Evolutionary conservation across 1,284 basidiomycete species (phyloP), one percentile per base, ranked within the genome.

Genomic region (Trichosporon sp.): DNA sequence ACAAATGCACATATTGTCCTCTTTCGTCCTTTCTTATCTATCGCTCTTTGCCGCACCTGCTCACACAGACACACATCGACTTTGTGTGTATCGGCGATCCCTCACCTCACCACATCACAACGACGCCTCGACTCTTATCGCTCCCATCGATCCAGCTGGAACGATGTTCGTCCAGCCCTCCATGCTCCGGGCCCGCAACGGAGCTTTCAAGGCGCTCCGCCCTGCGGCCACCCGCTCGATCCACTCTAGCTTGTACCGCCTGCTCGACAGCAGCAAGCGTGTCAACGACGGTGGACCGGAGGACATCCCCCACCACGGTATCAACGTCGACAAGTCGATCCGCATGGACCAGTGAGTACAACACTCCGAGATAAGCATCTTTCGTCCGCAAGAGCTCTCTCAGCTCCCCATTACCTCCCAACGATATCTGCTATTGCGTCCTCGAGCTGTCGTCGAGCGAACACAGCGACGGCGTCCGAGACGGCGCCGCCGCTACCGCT

Each of bases 271-370:
- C 3, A 75, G 76, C 4, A 61, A 61, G 12, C 65, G 71, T 2
- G 38, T 76, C 6, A 73, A 70, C 2, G 80, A 83, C 74, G 81
- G 81, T 21, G 81, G 81, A 16, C 68, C 70, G 0, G 74, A 78
- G 46, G 80, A 80, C 43, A 76, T 79, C 10, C 78, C 81, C 48
- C 79, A 83, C 68, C 69, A 68, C 48, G 81, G 81, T 63, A 79
- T 83, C 76, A 81, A 83, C 67, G 79, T 81, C 32, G 78, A 82
- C 73, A 80, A 76, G 73, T 70, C 75, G 7, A 75, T 76, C 8
- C 71, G 78, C 31, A 83, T 83, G 81, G 79, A 83, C 64, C 77
- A 76, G 81, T 83, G 77, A 79, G 81, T 81, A 26, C 26, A 26
- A 31, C 8, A 3, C 54, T 32, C 10, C 11, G 11, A 40, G 12